Evolutionary conservation across 768 basidiomycete genomes (phyloP).

Genomic region (Phaeotremella skinneri): DNA sequence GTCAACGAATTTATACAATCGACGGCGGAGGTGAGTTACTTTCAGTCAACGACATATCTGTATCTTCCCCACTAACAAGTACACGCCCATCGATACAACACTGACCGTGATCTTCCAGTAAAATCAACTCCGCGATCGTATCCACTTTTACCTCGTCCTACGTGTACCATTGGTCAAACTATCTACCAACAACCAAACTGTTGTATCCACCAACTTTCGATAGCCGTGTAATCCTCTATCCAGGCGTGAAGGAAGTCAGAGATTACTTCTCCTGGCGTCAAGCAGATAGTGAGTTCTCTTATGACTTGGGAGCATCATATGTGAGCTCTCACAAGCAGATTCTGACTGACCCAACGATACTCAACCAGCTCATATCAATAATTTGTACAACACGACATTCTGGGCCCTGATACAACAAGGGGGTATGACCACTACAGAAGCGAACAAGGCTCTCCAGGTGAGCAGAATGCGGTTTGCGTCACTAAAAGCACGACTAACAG

Average conservation of each 20-base stretch:
- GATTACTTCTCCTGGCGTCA: slow-evolving; percentile 98
- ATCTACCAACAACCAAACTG: slow-evolving; percentile 65
- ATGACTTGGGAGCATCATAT: neutral
- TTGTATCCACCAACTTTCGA: slow-evolving; percentile 90
- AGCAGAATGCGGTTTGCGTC: slow-evolving; percentile 17
- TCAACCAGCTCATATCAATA: slow-evolving; percentile 89
- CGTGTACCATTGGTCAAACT: slow-evolving; percentile 77
- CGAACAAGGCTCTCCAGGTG: slow-evolving; percentile 76
- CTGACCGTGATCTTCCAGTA: slow-evolving; percentile 56
- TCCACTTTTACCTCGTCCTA: slow-evolving; percentile 89
- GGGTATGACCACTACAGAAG: slow-evolving; percentile 72
- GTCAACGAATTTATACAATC: slow-evolving; percentile 73
- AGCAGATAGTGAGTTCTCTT: slow-evolving; percentile 71
- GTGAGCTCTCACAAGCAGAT: neutral
- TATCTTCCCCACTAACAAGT: neutral
- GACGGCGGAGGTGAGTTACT: slow-evolving; percentile 59
- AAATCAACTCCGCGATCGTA: slow-evolving; percentile 77
- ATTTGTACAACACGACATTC: slow-evolving; percentile 91
- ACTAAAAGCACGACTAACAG: neutral
- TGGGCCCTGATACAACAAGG: slow-evolving; percentile 88
- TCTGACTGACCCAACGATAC: neutral
- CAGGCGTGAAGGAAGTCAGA: slow-evolving; percentile 64
- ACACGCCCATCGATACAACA: neutral
- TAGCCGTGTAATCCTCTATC: slow-evolving; percentile 80
- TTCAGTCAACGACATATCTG: neutral